phyloP scores from a whole-genome alignment of 2,329 filamentous ascomycete genomes.

The Colletotrichum cordylinicola region DNA sequence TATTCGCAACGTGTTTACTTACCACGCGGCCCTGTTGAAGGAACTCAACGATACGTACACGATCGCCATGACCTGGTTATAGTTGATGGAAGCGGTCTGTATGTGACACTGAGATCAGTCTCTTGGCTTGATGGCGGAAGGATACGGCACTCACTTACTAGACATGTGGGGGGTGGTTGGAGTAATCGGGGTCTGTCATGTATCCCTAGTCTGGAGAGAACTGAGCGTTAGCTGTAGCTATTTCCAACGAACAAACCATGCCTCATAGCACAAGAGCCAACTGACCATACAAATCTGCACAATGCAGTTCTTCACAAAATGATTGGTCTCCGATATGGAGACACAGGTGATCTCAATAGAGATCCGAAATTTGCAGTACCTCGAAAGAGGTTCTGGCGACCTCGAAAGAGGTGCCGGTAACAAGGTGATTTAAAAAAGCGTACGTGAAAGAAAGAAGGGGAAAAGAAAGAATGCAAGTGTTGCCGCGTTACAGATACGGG shows the following conservation, averaged over 20 bases:
- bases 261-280: background rate
- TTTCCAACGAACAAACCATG: background rate
- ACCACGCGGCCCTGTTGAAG: no score
- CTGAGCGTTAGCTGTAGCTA: background rate
- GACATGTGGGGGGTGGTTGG: no score
- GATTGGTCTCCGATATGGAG: background rate
- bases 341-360: background rate
- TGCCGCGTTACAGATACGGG: background rate
- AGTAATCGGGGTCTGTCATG: no score
- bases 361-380: background rate
- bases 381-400: background rate
- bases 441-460: background rate
- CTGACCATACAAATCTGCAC: background rate
- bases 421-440: background rate
- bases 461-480: background rate
- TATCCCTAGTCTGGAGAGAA: background rate
- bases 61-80: no score
- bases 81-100: no score
- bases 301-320: background rate
- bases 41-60: no score
- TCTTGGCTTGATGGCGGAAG: no score
- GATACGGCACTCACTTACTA: no score
- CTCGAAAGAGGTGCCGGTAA: background rate
- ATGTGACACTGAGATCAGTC: no score
- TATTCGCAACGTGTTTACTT: no score